phyloP scores from a whole-genome alignment of 768 basidiomycete species.

The Rhodotorula taiwanensis region DNA sequence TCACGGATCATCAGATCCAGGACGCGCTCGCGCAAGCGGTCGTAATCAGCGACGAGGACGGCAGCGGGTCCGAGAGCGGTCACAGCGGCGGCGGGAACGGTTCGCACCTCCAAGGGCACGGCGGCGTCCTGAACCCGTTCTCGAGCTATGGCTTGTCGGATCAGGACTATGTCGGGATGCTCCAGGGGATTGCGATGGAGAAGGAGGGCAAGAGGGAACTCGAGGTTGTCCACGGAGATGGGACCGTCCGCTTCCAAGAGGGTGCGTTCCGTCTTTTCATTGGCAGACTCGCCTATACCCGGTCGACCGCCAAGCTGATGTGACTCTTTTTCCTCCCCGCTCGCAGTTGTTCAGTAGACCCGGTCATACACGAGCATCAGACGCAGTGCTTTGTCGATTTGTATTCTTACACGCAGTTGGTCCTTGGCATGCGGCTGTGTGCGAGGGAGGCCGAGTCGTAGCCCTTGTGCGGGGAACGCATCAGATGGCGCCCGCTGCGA shows the following conservation, averaged over 20 bases:
- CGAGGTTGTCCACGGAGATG: conserved; percentile 38
- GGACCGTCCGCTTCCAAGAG: conserved; percentile 49
- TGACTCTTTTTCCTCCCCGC: background rate
- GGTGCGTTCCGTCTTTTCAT: conserved; percentile 40
- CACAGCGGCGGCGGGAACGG: conserved; percentile 17
- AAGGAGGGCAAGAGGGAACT: conserved; percentile 41
- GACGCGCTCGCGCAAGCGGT: conserved; percentile 40
- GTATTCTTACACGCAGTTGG: too few relatives aligned
- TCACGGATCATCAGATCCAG: conserved; percentile 50
- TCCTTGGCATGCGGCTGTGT: too few relatives aligned
- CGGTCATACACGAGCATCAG: background rate
- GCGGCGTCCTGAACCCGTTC: conserved; percentile 59
- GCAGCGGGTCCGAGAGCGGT: conserved; percentile 9
- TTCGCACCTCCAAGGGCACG: too few relatives aligned
- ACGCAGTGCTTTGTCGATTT: too few relatives aligned
- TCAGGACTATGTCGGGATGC: conserved; percentile 73
- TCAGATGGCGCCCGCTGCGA: too few relatives aligned
- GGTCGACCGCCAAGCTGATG: too few relatives aligned
- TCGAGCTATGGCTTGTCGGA: conserved; percentile 81
- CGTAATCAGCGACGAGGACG: conserved; percentile 4
- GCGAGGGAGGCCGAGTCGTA: too few relatives aligned
- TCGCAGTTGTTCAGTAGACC: background rate
- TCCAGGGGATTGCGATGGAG: conserved; percentile 61
- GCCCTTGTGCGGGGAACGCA: too few relatives aligned
- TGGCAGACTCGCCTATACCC: background rate